Evolutionary conservation across 352 stramenopile genomes (phyloP), one percentile per base, ranked within the genome.

Genomic region (Pythium myriotylum): DNA sequence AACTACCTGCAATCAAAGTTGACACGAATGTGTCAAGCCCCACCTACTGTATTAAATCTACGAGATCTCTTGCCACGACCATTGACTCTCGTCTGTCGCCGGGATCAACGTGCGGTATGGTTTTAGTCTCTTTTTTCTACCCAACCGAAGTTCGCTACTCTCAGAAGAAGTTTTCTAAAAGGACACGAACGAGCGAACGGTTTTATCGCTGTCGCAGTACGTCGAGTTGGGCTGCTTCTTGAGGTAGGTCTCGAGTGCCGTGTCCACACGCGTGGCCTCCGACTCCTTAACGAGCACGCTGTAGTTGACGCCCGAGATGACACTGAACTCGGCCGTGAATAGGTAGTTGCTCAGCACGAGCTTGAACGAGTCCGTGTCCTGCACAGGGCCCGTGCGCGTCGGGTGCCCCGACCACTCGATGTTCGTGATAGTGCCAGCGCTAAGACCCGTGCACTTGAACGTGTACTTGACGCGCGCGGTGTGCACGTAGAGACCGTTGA

Each of bases 401-500:
- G 74, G 73, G 58, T 90, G 79, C 47, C 76, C 42, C 20, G 80
- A 70, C 76, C 76, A 90, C 67, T 69, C 48, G 40, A 90, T 55
- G 48, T 46, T 75, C 41, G 72, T 73, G 47, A 90, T 23, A 7
- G 47, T 41, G 26, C 80, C 80, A 4, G 41, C 54, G n/a, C 52
- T 54, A 23, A 56, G 19, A 13, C 57, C 70, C 16, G 67, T 81
- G 72, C 80, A 89, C 45, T 56, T 73, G 64, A 81, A 89, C 14
- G 64, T 71, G 52, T 84, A 89, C 69, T 85, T 85, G 55, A 89
- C 72, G 55, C 77, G 76, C 4, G 70, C 76, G 14, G 75, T 59
- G 52, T 89, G 80, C n/a, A 84, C 64, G 67, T 86, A 88, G 53
- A 82, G 72, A 24, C 80, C 80, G 60, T 89, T 88, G 33, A 73